These are phyloP conservation scores for Neurospora crassa DNA, from an alignment of 2,329 filamentous ascomycete genomes.

Conservation along the genomic window DNA sequence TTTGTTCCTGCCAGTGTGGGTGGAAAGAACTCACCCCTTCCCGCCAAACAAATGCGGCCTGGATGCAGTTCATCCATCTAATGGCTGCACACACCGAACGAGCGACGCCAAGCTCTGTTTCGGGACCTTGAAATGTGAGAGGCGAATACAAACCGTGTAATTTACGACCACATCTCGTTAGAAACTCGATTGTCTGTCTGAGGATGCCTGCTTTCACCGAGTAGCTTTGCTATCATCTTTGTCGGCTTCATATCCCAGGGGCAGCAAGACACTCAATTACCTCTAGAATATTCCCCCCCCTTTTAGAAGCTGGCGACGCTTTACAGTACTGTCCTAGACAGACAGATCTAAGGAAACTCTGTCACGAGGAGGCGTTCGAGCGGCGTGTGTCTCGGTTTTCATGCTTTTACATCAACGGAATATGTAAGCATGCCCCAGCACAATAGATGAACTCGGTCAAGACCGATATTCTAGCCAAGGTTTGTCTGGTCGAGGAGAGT, in stretches of 20 bases:
- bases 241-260: too few species aligned
- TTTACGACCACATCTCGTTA: background rate
- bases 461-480: background rate
- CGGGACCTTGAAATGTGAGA: background rate
- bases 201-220: background rate
- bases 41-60: background rate
- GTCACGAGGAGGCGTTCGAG: background rate
- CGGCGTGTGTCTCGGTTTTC: background rate
- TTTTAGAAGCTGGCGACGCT: background rate
- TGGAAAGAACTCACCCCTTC: background rate
- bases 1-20: background rate
- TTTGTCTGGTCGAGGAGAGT: background rate
- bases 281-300: background rate
- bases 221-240: too few species aligned
- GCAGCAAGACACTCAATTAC: background rate
- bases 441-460: background rate
- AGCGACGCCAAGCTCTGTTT: background rate
- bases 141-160: background rate
- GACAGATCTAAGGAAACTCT: background rate
- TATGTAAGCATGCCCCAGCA: background rate
- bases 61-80: background rate
- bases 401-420: background rate
- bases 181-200: background rate
- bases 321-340: background rate
- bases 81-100: background rate